Base-by-base conservation (phyloP, 768 basidiomycete species). In the Rickenella mellea region DNA sequence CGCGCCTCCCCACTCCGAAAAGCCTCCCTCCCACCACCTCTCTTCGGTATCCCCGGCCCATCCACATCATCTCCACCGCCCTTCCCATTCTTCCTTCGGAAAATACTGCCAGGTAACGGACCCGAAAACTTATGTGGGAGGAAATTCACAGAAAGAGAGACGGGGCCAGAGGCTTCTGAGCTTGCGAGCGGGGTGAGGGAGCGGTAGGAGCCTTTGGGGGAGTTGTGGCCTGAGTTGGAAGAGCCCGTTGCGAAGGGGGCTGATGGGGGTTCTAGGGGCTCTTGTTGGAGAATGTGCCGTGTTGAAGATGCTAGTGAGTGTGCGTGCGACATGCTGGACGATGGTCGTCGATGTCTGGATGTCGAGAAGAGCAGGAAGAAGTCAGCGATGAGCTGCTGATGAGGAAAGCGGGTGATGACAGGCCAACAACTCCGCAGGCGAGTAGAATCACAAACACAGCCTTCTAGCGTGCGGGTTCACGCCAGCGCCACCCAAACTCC, bases 41-140 rank as follows among this genome's bases (percentile, higher is more conserved):
- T 70, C 59, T 81, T 81, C 10, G 74, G 77, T 11, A 76, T 46
- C 27, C 55, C 51, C 8, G 58, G 48, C 28, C 60, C 66, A 7
- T 49, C 55, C 21, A 51, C 54, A 32, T 57, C 55, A 57, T 55
- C 66, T 57, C 52, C 70, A 57, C 53, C 53, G n/a, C n/a, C n/a
- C n/a, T n/a, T n/a, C n/a, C n/a, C n/a, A n/a, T n/a, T n/a, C 35
- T 62, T 58, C 44, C 68, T 61, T 38, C 62, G 57, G 48, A 55
- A 73, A 42, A 55, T 63, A n/a, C n/a, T n/a, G 35, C 67, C 33
- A 19, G 33, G 33, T 64, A 67, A 59, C 49, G 57, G 56, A 42
- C 60, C 60, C 11, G 82, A 78, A 61, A 88, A 85, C 61, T 90
- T 90, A 42, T 68, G 62, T 9, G 86, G 86, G 17, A 87, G 67